Conservation (phyloP, 352 stramenopile genomes). For the Salisapilia sapeloensis region DNA sequence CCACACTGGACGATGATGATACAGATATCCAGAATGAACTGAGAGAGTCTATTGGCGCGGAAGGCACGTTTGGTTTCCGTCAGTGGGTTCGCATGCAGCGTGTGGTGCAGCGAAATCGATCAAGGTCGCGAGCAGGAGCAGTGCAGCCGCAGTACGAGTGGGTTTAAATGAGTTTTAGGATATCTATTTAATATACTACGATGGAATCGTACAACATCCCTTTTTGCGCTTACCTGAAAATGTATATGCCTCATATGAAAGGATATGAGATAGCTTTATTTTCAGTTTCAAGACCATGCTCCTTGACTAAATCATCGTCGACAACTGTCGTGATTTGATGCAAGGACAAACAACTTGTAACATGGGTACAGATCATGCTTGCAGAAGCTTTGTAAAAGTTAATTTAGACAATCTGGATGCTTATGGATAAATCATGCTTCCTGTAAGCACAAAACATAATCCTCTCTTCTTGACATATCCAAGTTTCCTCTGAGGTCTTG, state of each 20-base stretch:
- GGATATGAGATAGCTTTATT: too few relatives aligned
- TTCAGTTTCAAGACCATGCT: too few relatives aligned
- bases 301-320: too few relatives aligned
- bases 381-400: too few relatives aligned
- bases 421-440: too few relatives aligned
- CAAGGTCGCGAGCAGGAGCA: slow-evolving; percentile 32
- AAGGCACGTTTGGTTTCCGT: slow-evolving; percentile 61
- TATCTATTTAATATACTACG: neutral
- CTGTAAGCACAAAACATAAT: neutral
- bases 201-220: neutral
- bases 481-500: too few relatives aligned
- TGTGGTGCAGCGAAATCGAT: slow-evolving; percentile 61
- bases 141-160: slow-evolving; percentile 46
- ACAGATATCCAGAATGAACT: slow-evolving; percentile 69
- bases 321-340: too few relatives aligned
- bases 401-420: too few relatives aligned
- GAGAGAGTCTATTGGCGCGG: slow-evolving; percentile 48
- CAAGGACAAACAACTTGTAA: too few relatives aligned
- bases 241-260: neutral
- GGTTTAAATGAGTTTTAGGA: slow-evolving; percentile 21
- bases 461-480: neutral
- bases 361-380: too few relatives aligned
- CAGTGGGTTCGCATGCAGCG: slow-evolving; percentile 77
- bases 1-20: slow-evolving; percentile 21
- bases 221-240: neutral